phyloP scores from a whole-genome alignment of 176 grass and related monocot genomes.

The Triticum aestivum region IWGSC_CS_RefSeq_v2.1 NC_057814.1:582732681-582733180 shows the following conservation, averaged over 20 bases:
- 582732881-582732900: conserved; percentile 53
- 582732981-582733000: conserved; percentile 82
- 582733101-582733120: conserved; percentile 81
- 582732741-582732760: conserved; percentile 64
- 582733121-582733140: conserved; percentile 82
- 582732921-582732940: conserved; percentile 57
- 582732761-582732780: conserved; percentile 81
- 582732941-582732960: conserved; percentile 64
- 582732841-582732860: conserved; percentile 56
- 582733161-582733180: not conserved
- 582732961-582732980: conserved; percentile 81
- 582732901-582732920: conserved; percentile 56
- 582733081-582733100: conserved; percentile 90
- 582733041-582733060: conserved; percentile 79
- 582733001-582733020: conserved; percentile 68
- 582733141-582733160: not conserved
- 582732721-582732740: conserved; percentile 86
- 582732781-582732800: conserved; percentile 98
- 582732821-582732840: conserved; percentile 79
- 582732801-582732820: conserved; percentile 90
- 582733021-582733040: conserved; percentile 54
- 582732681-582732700: conserved; percentile 84
- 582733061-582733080: conserved; percentile 77
- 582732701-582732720: conserved; percentile 79
- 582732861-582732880: conserved; percentile 51